These are phyloP conservation scores for Penicillium sp. DNA, from an alignment of 2,329 filamentous ascomycete species.

Conservation along the genomic window DNA sequence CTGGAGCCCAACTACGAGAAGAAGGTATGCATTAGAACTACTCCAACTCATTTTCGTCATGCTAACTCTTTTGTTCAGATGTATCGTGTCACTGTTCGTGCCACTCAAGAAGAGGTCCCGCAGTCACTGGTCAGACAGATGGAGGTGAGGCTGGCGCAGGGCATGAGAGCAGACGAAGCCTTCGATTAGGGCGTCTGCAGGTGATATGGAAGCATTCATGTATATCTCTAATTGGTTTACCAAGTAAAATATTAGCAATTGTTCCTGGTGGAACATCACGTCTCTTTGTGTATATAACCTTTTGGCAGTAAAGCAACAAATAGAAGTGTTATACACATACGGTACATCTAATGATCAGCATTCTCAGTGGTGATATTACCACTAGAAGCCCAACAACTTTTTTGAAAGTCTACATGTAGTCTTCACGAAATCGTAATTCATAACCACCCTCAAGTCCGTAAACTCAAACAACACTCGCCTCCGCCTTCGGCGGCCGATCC, in stretches of 20 bases:
- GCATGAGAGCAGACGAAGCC: constrained; percentile 27
- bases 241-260: constrained; percentile 19
- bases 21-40: constrained; percentile 62
- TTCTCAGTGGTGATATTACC: not conserved
- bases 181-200: constrained; percentile 5
- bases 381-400: not conserved
- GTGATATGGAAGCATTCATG: constrained; percentile 13
- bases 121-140: constrained; percentile 77
- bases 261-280: not conserved
- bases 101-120: constrained; percentile 87
- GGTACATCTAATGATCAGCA: not conserved
- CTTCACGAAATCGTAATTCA: constrained; percentile 17
- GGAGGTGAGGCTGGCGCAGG: constrained; percentile 73
- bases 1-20: constrained; percentile 91
- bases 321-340: not conserved
- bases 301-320: not conserved
- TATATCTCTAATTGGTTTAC: constrained; percentile 21
- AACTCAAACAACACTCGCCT: constrained; percentile 64
- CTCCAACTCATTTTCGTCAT: not conserved
- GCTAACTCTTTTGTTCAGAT: constrained; percentile 58
- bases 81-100: constrained; percentile 89
- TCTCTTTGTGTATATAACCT: constrained; percentile 12
- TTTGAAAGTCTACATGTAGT: not conserved
- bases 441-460: not conserved
- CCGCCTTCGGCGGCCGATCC: constrained; percentile 70